These are phyloP conservation scores for Phialocephala subalpina DNA, from an alignment of 2,329 filamentous ascomycete species.

Conservation along the genomic window DNA sequence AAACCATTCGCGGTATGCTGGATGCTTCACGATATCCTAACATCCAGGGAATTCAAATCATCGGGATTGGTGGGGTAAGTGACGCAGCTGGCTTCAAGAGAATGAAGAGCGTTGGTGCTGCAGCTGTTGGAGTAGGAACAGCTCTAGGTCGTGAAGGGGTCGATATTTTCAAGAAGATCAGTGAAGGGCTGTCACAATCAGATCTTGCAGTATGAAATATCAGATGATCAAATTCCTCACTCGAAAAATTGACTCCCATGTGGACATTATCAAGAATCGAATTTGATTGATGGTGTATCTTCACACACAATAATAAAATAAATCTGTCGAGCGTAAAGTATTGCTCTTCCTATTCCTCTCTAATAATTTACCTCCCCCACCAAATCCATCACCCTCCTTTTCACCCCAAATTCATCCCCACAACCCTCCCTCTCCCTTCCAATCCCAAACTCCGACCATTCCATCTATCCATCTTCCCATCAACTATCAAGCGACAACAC, in stretches of 20 bases:
- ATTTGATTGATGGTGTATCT: conserved; percentile 30
- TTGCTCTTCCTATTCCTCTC: conserved; percentile 22
- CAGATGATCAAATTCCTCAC: too few species aligned
- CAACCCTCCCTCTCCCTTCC: neutral
- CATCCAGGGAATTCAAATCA: conserved; percentile 65
- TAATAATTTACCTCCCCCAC: conserved; percentile 8
- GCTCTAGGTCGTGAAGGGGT: conserved; percentile 71
- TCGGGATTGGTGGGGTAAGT: conserved; percentile 77
- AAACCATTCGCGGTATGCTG: conserved; percentile 68
- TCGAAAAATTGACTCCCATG: neutral
- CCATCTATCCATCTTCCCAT: conserved; percentile 9
- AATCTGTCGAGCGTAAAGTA: conserved; percentile 24
- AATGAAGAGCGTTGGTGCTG: conserved; percentile 73
- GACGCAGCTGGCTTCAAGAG: conserved; percentile 68
- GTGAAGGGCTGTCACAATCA: neutral
- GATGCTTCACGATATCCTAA: conserved; percentile 50
- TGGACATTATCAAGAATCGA: conserved; percentile 36
- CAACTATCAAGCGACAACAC: neutral
- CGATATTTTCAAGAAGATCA: conserved; percentile 67
- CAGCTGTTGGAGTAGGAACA: conserved; percentile 73
- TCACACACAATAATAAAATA: conserved; percentile 21
- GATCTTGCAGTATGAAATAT: neutral
- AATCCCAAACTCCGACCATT: conserved; percentile 11
- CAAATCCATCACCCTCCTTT: neutral
- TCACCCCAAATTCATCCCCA: conserved; percentile 13